Evolutionary conservation across 495 filamentous ascomycete genomes (phyloP), one percentile per base, ranked within the genome.

Genomic region (Physcia stellaris): DNA sequence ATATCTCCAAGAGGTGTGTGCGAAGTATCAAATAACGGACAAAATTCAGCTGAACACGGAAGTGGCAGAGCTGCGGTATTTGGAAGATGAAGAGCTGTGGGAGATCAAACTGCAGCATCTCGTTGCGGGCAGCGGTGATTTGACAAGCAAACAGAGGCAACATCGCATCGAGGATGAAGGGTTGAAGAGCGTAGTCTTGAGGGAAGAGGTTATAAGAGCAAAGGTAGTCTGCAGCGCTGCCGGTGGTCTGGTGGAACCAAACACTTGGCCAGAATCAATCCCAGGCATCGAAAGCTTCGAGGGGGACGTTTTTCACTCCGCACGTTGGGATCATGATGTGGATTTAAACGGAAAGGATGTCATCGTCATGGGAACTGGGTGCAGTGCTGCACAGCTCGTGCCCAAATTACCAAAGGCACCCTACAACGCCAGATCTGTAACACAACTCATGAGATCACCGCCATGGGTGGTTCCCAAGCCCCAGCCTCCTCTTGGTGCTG

Each of bases 281-380:
- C 61, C 65, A 0, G 76, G 73, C 2, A 53, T 66, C 24, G 68
- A 76, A 7, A 45, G 43, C 0, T 80, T 79, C 46, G 31, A 64
- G 44, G 76, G 76, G 2, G 45, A 53, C 1, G 60, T 77, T 30
- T 63, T 74, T 29, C 76, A 80, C 43, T 70, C 76, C 1, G 69
- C 71, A 4, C 52, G 68, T 18, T 80, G 76, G 76, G 43, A 68
- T 27, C 45, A 59, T 11, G 46, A 52, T 4, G 47, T 68, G 12
- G 55, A 68, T 24, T 50, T 74, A 23, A 44, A 48, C 5, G 59
- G 56, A 13, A 79, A 77, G 45, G 52, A 67, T 29, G 66, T 80
- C 4, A 59, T 75, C 27, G 60, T 80, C 17, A 51, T 80, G 35
- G 76, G 76, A 3, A 75, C 75, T 9, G 76, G 76, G 6, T 80